A percentile compares a stretch with the other conserved stretches of the same genome.
Evolutionary conservation across 176 grass and related monocot genomes (phyloP).

Genomic region (Pontederia crassipes): DNA sequence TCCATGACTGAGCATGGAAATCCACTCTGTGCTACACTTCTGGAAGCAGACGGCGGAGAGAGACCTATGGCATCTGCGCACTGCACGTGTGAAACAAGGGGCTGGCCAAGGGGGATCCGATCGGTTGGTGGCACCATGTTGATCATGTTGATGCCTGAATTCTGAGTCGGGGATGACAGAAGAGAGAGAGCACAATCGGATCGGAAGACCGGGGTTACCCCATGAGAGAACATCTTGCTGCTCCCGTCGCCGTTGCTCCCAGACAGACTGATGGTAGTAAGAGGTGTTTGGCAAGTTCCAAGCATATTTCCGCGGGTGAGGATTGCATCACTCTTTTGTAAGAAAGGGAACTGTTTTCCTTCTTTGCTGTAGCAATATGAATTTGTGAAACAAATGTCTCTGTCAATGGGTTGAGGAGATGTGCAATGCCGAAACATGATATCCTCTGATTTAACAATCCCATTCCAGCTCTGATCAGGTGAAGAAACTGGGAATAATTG

Average conservation of each 20-base stretch:
- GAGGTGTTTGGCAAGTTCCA: conserved; percentile 26
- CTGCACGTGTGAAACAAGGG: conserved; percentile 21
- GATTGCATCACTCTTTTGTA: background rate
- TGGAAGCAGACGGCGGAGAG: conserved; percentile 5
- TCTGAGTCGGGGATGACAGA: conserved; percentile 55
- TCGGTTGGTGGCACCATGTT: conserved; percentile 14
- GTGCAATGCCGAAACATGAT: too few species aligned
- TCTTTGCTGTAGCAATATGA: too few species aligned
- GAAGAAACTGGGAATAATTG: too few species aligned
- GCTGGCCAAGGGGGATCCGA: conserved; percentile 24
- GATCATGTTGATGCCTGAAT: conserved; percentile 4
- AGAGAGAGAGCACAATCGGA: conserved; percentile 71
- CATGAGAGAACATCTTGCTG: conserved; percentile 28
- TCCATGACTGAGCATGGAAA: conserved; percentile 27
- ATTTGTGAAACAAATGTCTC: too few species aligned
- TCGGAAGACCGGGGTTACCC: conserved; percentile 25
- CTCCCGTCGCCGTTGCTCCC: conserved; percentile 40
- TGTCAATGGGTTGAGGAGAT: too few species aligned
- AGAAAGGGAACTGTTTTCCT: background rate
- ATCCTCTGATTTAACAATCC: too few species aligned
- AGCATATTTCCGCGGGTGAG: too few species aligned
- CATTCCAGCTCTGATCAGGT: too few species aligned
- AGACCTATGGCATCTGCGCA: conserved; percentile 5
- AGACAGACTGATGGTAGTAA: conserved; percentile 30
- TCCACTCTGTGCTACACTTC: conserved; percentile 30